Base-by-base conservation (phyloP, 306 rosid species). In the Oxytropis ochrocephala region DNA sequence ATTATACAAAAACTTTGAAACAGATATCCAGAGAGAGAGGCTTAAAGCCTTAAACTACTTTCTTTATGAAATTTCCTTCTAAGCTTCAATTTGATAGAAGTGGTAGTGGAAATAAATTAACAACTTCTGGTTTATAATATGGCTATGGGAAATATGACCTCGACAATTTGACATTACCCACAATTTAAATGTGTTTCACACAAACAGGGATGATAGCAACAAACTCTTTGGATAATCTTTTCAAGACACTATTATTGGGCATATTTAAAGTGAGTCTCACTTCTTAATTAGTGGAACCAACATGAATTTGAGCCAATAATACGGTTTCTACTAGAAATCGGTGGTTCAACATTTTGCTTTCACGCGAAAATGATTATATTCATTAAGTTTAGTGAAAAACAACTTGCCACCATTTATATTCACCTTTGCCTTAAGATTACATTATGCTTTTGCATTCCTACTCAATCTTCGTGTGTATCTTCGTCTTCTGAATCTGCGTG, bases 391-490 rank as follows among this genome's bases (percentile, higher is more conserved):
- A 13, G 43, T 21, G 70, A 24, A 59, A 67, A 57, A 79, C 46
- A 41, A 55, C 36, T 70, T 76, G 63, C 41, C 51, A 48, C 42
- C 57, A 70, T 50, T 19, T 35, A 59, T 49, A 70, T 56, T 72
- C 80, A 86, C 88, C 96, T 78, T 73, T 72, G 74, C 74, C 69
- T 48, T 58, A 18, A 48, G 65, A 76, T 78, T 58, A 79, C 41
- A 33, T 38, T 3, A 58, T 46, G 68, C 48, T 71, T 52, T 21
- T 78, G 73, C 67, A 66, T 75, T 68, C 82, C 67, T 57, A 38
- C 44, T 91, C 85, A 95, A 80, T 95, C 97, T 86, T 95, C 95
- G 53, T 95, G 99, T 39, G 80, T 84, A 11, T 87, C 92, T 5
- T 90, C 87, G 35, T 75, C 89, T 82, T 92, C 99, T 56, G 97